Conservation (phyloP, 176 grass and related monocot genomes). For the Oropetium thomaeum region DNA sequence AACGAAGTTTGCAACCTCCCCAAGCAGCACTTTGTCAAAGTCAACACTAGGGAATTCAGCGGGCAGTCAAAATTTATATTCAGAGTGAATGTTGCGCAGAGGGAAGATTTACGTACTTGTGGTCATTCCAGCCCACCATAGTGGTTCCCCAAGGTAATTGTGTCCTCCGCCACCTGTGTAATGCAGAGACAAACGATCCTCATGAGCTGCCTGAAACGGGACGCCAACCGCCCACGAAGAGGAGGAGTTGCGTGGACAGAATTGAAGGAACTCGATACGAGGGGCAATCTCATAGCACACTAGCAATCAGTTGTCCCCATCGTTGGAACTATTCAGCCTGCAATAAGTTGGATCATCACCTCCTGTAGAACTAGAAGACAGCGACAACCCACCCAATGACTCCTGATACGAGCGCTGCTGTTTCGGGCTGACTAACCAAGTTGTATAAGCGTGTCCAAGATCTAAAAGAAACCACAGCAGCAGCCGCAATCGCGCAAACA, state of each 20-base stretch:
- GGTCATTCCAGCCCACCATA: constrained; percentile 97
- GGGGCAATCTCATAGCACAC: neutral
- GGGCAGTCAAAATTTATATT: neutral
- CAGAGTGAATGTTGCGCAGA: neutral
- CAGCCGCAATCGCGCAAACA: neutral
- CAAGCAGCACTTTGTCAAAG: constrained; percentile 77
- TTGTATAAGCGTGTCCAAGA: neutral
- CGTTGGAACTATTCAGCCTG: neutral
- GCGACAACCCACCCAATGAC: neutral
- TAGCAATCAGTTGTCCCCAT: neutral
- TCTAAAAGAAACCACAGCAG: constrained; percentile 11
- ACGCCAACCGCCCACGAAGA: neutral
- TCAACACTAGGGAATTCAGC: constrained; percentile 28
- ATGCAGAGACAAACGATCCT: neutral
- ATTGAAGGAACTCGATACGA: neutral
- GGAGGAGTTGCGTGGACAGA: neutral
- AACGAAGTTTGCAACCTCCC: constrained; percentile 85
- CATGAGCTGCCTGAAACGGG: too few species aligned
- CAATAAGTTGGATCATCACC: neutral
- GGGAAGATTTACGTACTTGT: constrained; percentile 69
- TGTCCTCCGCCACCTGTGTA: constrained; percentile 82
- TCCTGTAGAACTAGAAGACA: constrained; percentile 30
- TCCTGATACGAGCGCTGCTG: neutral
- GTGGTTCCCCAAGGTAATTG: constrained; percentile 69
- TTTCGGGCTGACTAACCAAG: constrained; percentile 1